phyloP scores from a whole-genome alignment of 345 rosid species.

The Dipteronia dyeriana region DNA sequence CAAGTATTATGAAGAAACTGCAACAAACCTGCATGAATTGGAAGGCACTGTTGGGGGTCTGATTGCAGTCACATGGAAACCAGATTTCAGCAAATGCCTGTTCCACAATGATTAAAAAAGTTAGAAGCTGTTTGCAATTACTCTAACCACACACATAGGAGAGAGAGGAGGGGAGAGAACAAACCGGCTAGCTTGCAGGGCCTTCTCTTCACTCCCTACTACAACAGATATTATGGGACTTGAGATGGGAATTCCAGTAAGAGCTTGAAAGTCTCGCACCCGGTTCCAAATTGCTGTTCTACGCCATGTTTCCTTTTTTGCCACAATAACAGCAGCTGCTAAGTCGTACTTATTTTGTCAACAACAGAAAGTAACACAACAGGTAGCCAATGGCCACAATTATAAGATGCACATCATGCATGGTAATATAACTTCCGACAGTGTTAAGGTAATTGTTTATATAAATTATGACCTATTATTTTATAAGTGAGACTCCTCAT shows the following conservation, averaged over 20 bases:
- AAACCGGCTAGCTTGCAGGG: constrained; percentile 81
- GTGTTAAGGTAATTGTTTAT: neutral
- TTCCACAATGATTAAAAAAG: constrained; percentile 18
- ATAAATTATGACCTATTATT: neutral
- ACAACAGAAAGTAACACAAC: constrained; percentile 5
- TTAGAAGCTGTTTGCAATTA: constrained; percentile 12
- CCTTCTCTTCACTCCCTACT: constrained; percentile 85
- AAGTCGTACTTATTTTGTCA: constrained; percentile 27
- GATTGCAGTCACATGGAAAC: constrained; percentile 93
- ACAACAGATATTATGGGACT: constrained; percentile 87
- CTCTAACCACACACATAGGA: neutral
- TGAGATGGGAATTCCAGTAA: constrained; percentile 70
- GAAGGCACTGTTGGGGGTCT: constrained; percentile 98
- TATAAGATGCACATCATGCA: neutral
- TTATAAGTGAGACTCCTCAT: neutral
- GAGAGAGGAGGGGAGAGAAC: constrained; percentile 24
- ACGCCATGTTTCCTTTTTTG: constrained; percentile 84
- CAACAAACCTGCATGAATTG: constrained; percentile 87
- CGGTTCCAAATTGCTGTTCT: constrained; percentile 83
- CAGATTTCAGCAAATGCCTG: constrained; percentile 74
- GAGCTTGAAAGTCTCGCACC: constrained; percentile 62
- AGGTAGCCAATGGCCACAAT: neutral
- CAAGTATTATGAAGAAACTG: neutral
- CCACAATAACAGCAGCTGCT: constrained; percentile 83
- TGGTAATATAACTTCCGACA: neutral